Conservation (phyloP, 805 yeast genomes). For the Starmerella apis region DNA sequence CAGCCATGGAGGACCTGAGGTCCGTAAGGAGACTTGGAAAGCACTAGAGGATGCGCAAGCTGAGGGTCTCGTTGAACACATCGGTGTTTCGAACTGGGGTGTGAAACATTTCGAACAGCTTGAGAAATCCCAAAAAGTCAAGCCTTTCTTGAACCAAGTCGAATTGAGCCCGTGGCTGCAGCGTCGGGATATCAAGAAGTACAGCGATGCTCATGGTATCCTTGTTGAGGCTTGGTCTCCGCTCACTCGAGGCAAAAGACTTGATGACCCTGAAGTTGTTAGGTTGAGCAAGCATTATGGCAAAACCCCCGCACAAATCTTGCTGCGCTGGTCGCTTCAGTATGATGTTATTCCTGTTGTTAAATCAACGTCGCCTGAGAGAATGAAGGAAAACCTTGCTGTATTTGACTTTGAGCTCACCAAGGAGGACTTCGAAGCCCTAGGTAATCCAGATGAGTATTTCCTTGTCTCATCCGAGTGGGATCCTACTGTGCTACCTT, state of each 20-base stretch:
- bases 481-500: conserved; percentile 29
- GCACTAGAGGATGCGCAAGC: conserved; percentile 49
- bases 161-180: conserved; percentile 83
- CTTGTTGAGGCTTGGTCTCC: conserved; percentile 71
- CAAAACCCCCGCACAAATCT: conserved; percentile 38
- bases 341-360: conserved; percentile 56
- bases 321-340: conserved; percentile 42
- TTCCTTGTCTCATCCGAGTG: conserved; percentile 27
- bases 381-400: conserved; percentile 49
- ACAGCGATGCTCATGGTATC: conserved; percentile 45
- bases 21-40: conserved; percentile 42
- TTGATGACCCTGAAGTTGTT: conserved; percentile 30
- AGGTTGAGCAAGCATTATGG: conserved; percentile 34
- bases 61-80: conserved; percentile 39
- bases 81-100: conserved; percentile 61
- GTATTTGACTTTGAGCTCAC: conserved; percentile 39
- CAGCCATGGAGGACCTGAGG: conserved; percentile 28
- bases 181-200: conserved; percentile 50
- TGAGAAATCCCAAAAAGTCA: conserved; percentile 31
- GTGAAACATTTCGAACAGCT: conserved; percentile 46
- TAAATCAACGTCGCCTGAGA: conserved; percentile 48
- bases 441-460: conserved; percentile 29
- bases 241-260: conserved; percentile 53
- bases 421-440: conserved; percentile 26
- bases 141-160: conserved; percentile 68